phyloP scores from a whole-genome alignment of 352 stramenopile genomes.

The Phytophthora ohioensis region DNA sequence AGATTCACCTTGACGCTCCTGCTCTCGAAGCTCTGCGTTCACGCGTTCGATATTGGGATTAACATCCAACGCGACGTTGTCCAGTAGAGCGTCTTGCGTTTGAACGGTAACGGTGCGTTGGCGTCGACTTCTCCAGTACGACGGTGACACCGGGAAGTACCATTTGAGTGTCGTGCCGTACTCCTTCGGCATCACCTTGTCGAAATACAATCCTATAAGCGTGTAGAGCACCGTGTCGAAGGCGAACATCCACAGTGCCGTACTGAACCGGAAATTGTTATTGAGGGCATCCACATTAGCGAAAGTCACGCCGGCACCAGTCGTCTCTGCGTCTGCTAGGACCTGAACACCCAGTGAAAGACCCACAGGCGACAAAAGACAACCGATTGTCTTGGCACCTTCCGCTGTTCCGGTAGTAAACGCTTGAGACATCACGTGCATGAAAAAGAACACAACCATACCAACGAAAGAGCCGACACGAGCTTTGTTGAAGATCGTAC shows the following conservation, averaged over 20 bases:
- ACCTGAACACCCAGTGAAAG: conserved; percentile 75
- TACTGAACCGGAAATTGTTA: conserved; percentile 70
- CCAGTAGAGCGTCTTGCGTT: conserved; percentile 26
- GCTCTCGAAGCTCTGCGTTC: conserved; percentile 41
- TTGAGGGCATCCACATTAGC: conserved; percentile 42
- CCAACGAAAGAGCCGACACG: conserved; percentile 70
- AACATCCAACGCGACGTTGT: conserved; percentile 33
- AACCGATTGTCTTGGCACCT: conserved; percentile 54
- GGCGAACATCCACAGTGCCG: conserved; percentile 75
- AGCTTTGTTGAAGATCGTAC: conserved; percentile 77
- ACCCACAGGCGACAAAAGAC: conserved; percentile 64
- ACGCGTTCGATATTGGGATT: conserved; percentile 48
- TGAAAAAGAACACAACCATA: conserved; percentile 88
- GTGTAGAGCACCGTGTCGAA: conserved; percentile 92
- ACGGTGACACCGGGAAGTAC: conserved; percentile 89
- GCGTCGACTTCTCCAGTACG: conserved; percentile 40
- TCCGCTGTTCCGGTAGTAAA: conserved; percentile 40
- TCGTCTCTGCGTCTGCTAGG: conserved; percentile 59
- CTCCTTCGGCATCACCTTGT: conserved; percentile 90
- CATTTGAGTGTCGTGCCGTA: conserved; percentile 91
- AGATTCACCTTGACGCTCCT: conserved; percentile 42
- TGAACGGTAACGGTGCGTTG: conserved; percentile 7
- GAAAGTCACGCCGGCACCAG: conserved; percentile 54
- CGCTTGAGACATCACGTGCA: conserved; percentile 70
- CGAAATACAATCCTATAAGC: conserved; percentile 90